These are phyloP conservation scores for Fistulifera pelliculosa DNA, from an alignment of 108 stramenopile genomes.

Conservation along the genomic window DNA sequence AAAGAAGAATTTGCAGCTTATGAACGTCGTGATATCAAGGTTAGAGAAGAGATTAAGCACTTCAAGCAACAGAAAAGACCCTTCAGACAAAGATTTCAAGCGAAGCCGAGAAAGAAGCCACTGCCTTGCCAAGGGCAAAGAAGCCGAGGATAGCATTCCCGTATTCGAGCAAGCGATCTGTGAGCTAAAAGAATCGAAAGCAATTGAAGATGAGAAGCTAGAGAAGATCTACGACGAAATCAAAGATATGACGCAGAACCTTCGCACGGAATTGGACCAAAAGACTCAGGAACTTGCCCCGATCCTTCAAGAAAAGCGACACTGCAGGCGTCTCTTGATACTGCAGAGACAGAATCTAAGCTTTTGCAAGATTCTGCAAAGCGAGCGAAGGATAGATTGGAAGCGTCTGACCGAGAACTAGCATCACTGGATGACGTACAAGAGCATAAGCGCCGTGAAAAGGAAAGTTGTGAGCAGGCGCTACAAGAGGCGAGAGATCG, in stretches of 20 bases:
- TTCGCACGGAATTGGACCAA: conserved; percentile 75
- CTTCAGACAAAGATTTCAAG: conserved; percentile 54
- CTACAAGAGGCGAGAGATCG: conserved; percentile 35
- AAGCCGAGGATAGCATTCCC: conserved; percentile 60
- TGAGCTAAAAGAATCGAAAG: conserved; percentile 30
- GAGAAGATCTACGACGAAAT: conserved; percentile 73
- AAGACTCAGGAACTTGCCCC: conserved; percentile 85
- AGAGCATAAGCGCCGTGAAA: conserved; percentile 33
- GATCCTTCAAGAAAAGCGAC: conserved; percentile 71
- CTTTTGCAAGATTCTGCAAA: conserved; percentile 69
- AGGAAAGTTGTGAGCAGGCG: conserved; percentile 34
- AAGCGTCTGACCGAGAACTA: conserved; percentile 67
- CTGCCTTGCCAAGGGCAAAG: conserved; percentile 31
- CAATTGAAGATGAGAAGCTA: conserved; percentile 59
- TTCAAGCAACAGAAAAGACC: conserved; percentile 66
- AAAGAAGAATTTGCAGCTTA: conserved; percentile 84
- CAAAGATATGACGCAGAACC: conserved; percentile 63
- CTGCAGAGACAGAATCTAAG: conserved; percentile 73
- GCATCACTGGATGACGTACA: conserved; percentile 49
- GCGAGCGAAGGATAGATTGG: conserved; percentile 63
- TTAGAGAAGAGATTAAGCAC: conserved; percentile 88
- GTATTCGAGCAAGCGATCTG: conserved; percentile 49
- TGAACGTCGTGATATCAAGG: conserved; percentile 90
- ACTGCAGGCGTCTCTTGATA: conserved; percentile 66
- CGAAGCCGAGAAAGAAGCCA: conserved; percentile 54